Evolutionary conservation across 2,329 filamentous ascomycete genomes (phyloP), one percentile per base, ranked within the genome.

Genomic region (Didymosphaeria variabile): DNA sequence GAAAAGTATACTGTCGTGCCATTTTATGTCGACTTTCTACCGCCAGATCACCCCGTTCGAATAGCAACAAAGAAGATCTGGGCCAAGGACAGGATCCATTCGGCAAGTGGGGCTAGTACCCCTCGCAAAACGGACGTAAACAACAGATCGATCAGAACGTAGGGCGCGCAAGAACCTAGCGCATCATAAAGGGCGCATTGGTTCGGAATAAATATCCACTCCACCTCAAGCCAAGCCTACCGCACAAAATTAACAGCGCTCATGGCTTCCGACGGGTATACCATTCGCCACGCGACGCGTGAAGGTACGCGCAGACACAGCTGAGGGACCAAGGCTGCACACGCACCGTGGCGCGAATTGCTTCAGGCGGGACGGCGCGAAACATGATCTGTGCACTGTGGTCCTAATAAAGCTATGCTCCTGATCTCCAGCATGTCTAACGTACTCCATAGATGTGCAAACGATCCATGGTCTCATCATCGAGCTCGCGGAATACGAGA

Each of bases 401-500:
- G 6, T 29, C 26, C 6, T 29, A 3, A 34, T 3, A n/a, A 17
- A 19, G 6, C 10, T 49, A 23, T 21, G 6, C 47, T 8, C 34
- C 34, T 19, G 34, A 21, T n/a, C 7, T 44, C 5, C 21, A 38
- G 38, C 26, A 29, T 29, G 6, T 31, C 62, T 56, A 64, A 60
- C 49, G n/a, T 31, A 29, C 10, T 52, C 12, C 23, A 40, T 61
- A 97, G 94, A 98, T 73, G 87, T 96, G 59, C 87, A 89, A 26
- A 83, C 84, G n/a, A 97, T 98, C 77, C 87, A 97, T 29, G 80
- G 84, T 67, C 84, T 97, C 73, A 93, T 98, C 79, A 86, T 88
- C 57, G 94, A 93, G 74, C 88, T 98, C 9, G 94, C 94, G 68
- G 87, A 89, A 69, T 97, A 97, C 82, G 93, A 97, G 78, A 88